Evolutionary conservation across 139 green algal genomes (phyloP).

Genomic region (Ettlia oleoabundans): DNA sequence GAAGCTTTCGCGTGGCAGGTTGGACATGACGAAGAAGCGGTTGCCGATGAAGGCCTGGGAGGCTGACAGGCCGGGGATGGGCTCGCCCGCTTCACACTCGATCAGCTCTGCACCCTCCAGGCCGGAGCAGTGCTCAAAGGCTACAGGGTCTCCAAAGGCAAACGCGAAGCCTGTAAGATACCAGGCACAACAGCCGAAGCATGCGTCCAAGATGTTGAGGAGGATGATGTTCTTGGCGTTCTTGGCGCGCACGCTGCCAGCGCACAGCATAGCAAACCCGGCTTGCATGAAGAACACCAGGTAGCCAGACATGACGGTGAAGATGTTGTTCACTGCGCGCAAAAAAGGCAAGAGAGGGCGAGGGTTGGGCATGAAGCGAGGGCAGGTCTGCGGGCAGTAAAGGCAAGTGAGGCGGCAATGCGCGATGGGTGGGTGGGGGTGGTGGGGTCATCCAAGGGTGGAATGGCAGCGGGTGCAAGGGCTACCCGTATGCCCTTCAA

Average conservation of each 20-base stretch:
- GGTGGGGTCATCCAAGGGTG: too few relatives aligned
- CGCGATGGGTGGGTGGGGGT: too few relatives aligned
- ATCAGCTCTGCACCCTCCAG: constrained; percentile 14
- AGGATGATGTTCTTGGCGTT: constrained; percentile 94
- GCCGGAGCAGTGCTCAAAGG: background rate
- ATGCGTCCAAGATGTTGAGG: constrained; percentile 88
- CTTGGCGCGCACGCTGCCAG: constrained; percentile 79
- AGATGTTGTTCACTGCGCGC: constrained; percentile 36
- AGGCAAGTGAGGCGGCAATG: too few relatives aligned
- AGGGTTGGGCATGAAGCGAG: too few relatives aligned
- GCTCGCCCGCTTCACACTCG: background rate
- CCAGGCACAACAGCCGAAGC: constrained; percentile 68
- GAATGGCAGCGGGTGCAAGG: too few relatives aligned
- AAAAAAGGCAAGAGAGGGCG: background rate
- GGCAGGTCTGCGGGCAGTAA: too few relatives aligned
- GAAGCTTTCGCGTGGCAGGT: constrained; percentile 11
- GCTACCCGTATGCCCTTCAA: too few relatives aligned
- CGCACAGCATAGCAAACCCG: constrained; percentile 87
- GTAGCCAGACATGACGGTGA: constrained; percentile 31
- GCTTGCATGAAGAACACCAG: constrained; percentile 85
- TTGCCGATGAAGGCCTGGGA: constrained; percentile 50
- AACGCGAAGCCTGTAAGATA: constrained; percentile 51
- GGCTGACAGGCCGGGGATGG: background rate
- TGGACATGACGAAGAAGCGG: constrained; percentile 41
- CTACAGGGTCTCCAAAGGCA: constrained; percentile 49